Evolutionary conservation across 106 monocot genomes (phyloP), one percentile per base, ranked within the genome.

Genomic region (Dendrobium huoshanense): DNA sequence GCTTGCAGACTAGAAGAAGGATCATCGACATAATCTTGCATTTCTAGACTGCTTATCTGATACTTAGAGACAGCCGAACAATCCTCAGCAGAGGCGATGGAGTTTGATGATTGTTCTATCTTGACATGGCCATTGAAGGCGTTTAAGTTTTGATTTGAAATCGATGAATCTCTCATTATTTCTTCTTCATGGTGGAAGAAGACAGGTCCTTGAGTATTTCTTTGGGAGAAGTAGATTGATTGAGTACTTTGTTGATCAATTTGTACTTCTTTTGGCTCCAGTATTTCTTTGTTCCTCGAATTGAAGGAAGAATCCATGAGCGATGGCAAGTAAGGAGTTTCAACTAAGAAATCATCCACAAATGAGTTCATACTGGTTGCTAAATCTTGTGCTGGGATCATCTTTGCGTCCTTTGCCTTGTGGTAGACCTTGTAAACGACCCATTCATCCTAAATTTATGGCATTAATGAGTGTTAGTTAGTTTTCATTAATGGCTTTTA

Each of bases 341-440:
- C 72, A 4, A 72, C 72, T 11, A 72, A 72, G 37, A 72, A 72
- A 72, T 72, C 68, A 25, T 70, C 40, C 51, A 13, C 51, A 51
- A 13, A 72, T 33, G 72, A 29, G 33, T 72, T 72, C 33, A 72
- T 33, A 16, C 40, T 37, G 0, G 72, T 16, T 15, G 72, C 33
- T 5, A 15, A 72, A 16, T 72, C 72, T 15, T 33, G 40, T 72
- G 37, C 11, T 27, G 40, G 17, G 72, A 16, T 40, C 15, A 72
- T 72, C 33, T 72, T 72, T 11, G 72, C 0, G 72, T 72, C 72
- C 72, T 72, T 72, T 4, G 40, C 10, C 72, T 72, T 72, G 72
- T 72, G 37, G 16, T 72, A 72, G 15, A 72, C 72, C 37, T 72
- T 72, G 72, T 9, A 72, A 37, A 72, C 72, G 15, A 72, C 72